Base-by-base conservation (phyloP, 345 rosid species). In the Citrus sinensis region DNA sequence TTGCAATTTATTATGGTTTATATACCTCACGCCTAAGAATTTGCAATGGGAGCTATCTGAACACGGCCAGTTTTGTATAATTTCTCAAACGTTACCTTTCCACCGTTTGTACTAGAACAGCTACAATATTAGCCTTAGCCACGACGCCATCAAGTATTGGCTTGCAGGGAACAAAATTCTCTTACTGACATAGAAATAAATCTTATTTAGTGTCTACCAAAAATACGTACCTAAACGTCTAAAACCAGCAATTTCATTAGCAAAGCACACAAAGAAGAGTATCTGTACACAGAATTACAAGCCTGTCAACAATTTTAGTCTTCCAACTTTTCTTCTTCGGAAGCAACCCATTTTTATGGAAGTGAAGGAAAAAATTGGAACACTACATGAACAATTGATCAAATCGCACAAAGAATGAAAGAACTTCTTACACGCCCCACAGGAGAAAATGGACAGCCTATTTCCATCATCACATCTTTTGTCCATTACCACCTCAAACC, bases 221-320 rank as follows among this genome's bases (percentile, higher is more conserved):
- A 34, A 17, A 42, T 1, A 34, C 10, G n/a, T 20, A 6, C 17
- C 9, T n/a, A 24, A 35, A 35, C 24, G 22, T 34, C 73, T 56
- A 16, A 65, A 68, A 42, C 62, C 74, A 49, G 58, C 73, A 65
- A 34, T 80, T 80, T 71, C 73, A 72, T 58, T 72, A 66, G 63
- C 64, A 76, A 72, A 59, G 59, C 77, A 71, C 70, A 46, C 61
- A 49, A 75, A 40, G 55, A 78, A 75, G 34, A 25, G 73, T 67
- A 69, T 63, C 76, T 81, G 56, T 83, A 80, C 86, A 83, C 64
- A 83, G 56, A 76, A 54, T 71, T 72, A 69, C 78, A 79, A 30
- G 64, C 70, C 69, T 20, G 60, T 58, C 16, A 25, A 64, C 76
- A 67, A 37, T 76, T 64, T 84, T 67, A 30, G 8, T 49, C 67